A percentile compares a stretch with the other conserved stretches of the same genome.
Conservation (phyloP, 2,329 filamentous ascomycete species). For the Karstenula rhodostoma region DNA sequence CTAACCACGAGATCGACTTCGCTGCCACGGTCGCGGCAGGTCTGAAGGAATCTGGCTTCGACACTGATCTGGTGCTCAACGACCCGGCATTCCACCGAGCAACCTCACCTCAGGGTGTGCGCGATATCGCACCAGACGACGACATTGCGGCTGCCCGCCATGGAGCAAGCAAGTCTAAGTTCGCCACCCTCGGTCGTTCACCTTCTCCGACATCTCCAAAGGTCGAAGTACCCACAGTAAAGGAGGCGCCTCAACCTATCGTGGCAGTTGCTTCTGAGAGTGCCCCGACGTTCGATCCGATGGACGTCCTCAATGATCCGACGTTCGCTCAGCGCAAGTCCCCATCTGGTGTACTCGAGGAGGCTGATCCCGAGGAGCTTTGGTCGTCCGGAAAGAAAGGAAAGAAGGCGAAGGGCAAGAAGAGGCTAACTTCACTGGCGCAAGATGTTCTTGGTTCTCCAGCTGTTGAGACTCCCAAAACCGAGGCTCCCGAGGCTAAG, state of each 20-base stretch:
- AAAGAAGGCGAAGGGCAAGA: slow-evolving; percentile 58
- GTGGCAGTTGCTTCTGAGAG: slow-evolving; percentile 42
- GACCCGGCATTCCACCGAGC: slow-evolving; percentile 49
- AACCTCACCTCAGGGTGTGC: slow-evolving; percentile 33
- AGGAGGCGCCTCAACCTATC: slow-evolving; percentile 44
- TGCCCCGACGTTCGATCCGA: slow-evolving; percentile 48
- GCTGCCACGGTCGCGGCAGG: slow-evolving; percentile 58
- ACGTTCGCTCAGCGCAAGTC: slow-evolving; percentile 45
- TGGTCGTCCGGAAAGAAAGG: slow-evolving; percentile 52
- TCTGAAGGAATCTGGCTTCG: slow-evolving; percentile 56
- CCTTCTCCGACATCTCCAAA: slow-evolving; percentile 40
- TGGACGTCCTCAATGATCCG: slow-evolving; percentile 48
- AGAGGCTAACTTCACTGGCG: slow-evolving; percentile 37
- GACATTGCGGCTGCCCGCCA: slow-evolving; percentile 41
- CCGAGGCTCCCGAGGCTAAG: slow-evolving; percentile 41
- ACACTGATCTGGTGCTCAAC: slow-evolving; percentile 55
- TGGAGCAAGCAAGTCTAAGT: slow-evolving; percentile 41
- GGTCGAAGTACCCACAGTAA: slow-evolving; percentile 24
- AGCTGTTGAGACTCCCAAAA: slow-evolving; percentile 41
- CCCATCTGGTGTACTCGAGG: slow-evolving; percentile 44
- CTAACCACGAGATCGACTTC: slow-evolving; percentile 54
- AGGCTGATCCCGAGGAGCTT: slow-evolving; percentile 47
- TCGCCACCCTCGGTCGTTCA: slow-evolving; percentile 40
- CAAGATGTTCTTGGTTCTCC: slow-evolving; percentile 41
- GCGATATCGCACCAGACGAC: slow-evolving; percentile 43